These are phyloP conservation scores for Gnetum montanum DNA, from an alignment of 75 land plant species.

Conservation along the genomic window DNA sequence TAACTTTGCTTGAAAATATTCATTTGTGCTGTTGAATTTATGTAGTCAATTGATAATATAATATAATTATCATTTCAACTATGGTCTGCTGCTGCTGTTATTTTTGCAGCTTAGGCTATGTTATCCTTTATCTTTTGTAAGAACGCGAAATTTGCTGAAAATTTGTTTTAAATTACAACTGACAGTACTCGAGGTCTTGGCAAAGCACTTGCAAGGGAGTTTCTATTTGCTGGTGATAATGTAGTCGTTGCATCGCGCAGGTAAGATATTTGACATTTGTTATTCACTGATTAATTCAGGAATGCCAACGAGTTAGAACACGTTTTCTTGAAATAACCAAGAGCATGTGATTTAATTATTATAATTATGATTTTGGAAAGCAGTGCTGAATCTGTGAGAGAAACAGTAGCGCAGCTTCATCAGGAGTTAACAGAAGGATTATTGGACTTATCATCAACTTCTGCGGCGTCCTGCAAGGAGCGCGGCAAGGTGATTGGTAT, in stretches of 20 bases:
- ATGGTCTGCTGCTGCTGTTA: too few species aligned
- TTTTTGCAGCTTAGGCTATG: too few species aligned
- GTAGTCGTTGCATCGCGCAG: conserved; percentile 95
- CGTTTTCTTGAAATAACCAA: too few species aligned
- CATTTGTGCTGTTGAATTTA: too few species aligned
- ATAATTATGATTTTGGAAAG: conserved; percentile 15
- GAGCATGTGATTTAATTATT: too few species aligned
- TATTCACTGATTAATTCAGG: not conserved
- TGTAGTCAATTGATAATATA: too few species aligned
- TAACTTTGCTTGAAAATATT: too few species aligned
- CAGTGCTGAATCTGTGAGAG: conserved; percentile 72
- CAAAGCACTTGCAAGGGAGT: conserved; percentile 97
- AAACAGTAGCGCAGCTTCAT: conserved; percentile 69
- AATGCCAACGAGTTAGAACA: too few species aligned
- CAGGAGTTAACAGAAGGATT: conserved; percentile 47
- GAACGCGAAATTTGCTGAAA: too few species aligned
- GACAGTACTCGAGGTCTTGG: conserved; percentile 94
- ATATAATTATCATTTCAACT: too few species aligned
- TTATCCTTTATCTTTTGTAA: too few species aligned
- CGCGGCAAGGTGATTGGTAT: conserved; percentile 69
- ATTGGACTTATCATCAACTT: conserved; percentile 6
- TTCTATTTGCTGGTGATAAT: conserved; percentile 85
- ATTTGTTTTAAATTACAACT: too few species aligned
- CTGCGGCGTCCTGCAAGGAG: conserved; percentile 11
- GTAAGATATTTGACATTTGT: conserved; percentile 17